phyloP scores from a whole-genome alignment of 2,329 filamentous ascomycete genomes.

The Penicillium decumbens region DNA sequence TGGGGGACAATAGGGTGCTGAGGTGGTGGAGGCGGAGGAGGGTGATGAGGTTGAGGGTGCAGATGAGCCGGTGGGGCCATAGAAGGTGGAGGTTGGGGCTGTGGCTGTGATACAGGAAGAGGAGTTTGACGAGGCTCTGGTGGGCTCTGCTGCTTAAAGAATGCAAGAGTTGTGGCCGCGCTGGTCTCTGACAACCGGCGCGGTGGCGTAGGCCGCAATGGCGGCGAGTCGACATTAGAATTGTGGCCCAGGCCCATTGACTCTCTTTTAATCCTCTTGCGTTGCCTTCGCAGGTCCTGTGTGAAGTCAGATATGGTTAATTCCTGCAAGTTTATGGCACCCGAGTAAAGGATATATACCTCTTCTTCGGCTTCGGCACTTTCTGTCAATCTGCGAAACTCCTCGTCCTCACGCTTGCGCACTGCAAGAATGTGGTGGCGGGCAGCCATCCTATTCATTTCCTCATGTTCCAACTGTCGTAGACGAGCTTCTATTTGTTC shows the following conservation, averaged over 20 bases:
- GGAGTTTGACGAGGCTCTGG: constrained; percentile 34
- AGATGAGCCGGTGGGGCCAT: constrained; percentile 18
- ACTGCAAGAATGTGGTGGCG: constrained; percentile 36
- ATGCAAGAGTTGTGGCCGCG: constrained; percentile 39
- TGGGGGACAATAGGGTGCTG: constrained; percentile 22
- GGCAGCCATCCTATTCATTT: constrained; percentile 36
- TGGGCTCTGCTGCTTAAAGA: constrained; percentile 42
- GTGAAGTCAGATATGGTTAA: background rate
- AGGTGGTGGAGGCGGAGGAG: constrained; percentile 11
- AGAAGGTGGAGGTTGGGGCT: constrained; percentile 21
- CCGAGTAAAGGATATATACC: constrained; percentile 23
- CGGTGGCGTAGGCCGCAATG: constrained; percentile 35
- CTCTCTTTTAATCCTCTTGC: constrained; percentile 39
- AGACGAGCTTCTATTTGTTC: constrained; percentile 39
- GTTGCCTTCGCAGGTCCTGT: constrained; percentile 38
- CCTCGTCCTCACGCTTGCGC: constrained; percentile 40
- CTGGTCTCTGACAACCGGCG: constrained; percentile 41
- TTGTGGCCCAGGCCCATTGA: constrained; percentile 40
- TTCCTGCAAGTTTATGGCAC: background rate
- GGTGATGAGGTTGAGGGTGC: constrained; percentile 17
- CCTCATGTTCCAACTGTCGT: constrained; percentile 40
- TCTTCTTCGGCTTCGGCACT: constrained; percentile 40
- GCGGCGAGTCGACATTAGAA: constrained; percentile 34
- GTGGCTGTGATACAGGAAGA: constrained; percentile 25
- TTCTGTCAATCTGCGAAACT: constrained; percentile 39